A percentile compares a stretch with the other conserved stretches of the same genome.
Conservation (phyloP, 208 protist genomes). For the Acanthamoeba rhysodes region DNA sequence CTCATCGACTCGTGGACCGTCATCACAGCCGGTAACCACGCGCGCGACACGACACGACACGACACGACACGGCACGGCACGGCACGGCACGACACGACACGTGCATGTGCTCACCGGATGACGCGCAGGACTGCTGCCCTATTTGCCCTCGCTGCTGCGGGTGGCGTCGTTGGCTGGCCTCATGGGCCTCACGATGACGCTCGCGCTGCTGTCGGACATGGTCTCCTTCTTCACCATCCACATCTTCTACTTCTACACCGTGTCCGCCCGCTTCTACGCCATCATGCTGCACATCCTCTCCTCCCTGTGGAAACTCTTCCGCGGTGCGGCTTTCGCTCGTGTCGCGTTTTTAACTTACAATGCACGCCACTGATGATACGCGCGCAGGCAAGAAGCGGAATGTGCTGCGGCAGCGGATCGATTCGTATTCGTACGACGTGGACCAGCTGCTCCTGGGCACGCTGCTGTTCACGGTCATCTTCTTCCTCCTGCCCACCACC, state of each 20-base stretch:
- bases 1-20: constrained; percentile 51
- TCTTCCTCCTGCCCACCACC: constrained; percentile 95
- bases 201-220: constrained; percentile 18
- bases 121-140: neutral
- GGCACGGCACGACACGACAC: too few relatives aligned
- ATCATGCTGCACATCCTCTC: constrained; percentile 60
- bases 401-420: constrained; percentile 94
- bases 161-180: constrained; percentile 23
- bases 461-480: constrained; percentile 93
- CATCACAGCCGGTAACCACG: neutral
- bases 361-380: neutral
- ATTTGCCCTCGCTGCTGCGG: constrained; percentile 11
- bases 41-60: too few relatives aligned
- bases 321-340: neutral
- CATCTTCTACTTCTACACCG: constrained; percentile 67
- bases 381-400: constrained; percentile 90
- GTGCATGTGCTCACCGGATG: neutral
- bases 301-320: constrained; percentile 62
- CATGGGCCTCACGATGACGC: constrained; percentile 58
- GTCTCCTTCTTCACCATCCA: constrained; percentile 47
- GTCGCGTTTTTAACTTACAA: too few relatives aligned
- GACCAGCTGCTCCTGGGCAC: constrained; percentile 95
- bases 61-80: neutral
- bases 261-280: constrained; percentile 48
- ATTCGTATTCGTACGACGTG: constrained; percentile 92